Evolutionary conservation across 2,329 filamentous ascomycete species (phyloP), one percentile per base, ranked within the genome.

Genomic region (Diaporthe destruens): DNA sequence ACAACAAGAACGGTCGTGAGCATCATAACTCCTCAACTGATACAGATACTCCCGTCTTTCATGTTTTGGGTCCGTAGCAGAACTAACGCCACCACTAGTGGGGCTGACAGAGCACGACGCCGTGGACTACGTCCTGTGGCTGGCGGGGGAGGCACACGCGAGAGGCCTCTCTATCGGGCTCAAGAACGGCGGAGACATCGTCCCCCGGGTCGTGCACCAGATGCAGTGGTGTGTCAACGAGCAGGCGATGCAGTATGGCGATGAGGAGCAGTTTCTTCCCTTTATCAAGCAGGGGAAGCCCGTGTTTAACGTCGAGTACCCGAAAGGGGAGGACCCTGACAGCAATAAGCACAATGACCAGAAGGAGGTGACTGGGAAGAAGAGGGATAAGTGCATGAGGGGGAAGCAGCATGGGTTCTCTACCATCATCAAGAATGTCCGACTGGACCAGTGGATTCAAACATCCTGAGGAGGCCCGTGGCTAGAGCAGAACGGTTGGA

Each of bases 251-350:
- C 76, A 88, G 75, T 87, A 87, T 74, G 56, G 80, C 1, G 88
- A 91, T 75, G 90, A 88, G 76, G 78, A 81, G 23, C 82, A 78
- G 3, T 90, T 86, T 76, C 77, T 79, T 6, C 79, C 83, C 0
- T 90, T 90, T 76, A 84, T 87, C 49, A 76, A 83, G 14, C 83
- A 83, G 2, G 82, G 82, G 14, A 90, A 90, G 77, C 88, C 89
- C 0, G 88, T 91, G 16, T 90, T 90, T 75, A 86, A 90, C 76
- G 88, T 91, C 72, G 89, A 91, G 79, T 91, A 91, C 77, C 87
- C 87, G 7, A 84, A 86, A 74, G 84, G 82, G 5, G 72, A 74
- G 59, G 72, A 74, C 18, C 65, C 72, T 18, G 72, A 74, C n/a
- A 70, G 39, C 2, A 25, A 72, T 8, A 74, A n/a, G 57, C 70